phyloP scores from a whole-genome alignment of 2,329 filamentous ascomycete genomes.

The Ophiocordyceps unilateralis region DNA sequence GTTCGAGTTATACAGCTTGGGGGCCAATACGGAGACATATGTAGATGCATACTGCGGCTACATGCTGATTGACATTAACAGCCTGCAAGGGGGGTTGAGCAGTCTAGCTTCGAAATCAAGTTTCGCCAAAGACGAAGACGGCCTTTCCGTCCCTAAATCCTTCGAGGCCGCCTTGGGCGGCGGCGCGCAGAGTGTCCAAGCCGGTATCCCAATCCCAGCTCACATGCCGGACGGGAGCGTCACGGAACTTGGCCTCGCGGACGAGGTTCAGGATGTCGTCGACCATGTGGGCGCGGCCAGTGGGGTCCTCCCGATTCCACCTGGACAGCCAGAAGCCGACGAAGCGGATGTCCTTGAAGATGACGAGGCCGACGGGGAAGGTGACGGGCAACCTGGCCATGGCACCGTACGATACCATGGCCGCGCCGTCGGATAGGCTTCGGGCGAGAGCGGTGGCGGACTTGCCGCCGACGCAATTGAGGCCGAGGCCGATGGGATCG shows the following conservation, averaged over 20 bases:
- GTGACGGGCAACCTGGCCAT: slow-evolving; percentile 81
- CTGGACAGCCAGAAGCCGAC: slow-evolving; percentile 88
- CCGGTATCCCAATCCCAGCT: slow-evolving; percentile 72
- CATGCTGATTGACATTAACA: not conserved
- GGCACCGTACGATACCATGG: slow-evolving; percentile 84
- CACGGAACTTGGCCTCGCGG: slow-evolving; percentile 58
- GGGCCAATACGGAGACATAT: too few species aligned
- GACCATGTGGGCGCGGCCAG: slow-evolving; percentile 64
- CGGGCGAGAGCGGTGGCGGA: slow-evolving; percentile 65
- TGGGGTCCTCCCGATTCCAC: slow-evolving; percentile 64
- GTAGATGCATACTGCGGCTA: not conserved
- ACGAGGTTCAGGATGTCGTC: slow-evolving; percentile 66
- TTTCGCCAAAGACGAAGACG: slow-evolving; percentile 63
- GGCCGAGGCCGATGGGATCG: slow-evolving; percentile 55
- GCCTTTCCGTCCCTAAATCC: slow-evolving; percentile 82
- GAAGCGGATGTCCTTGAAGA: slow-evolving; percentile 84
- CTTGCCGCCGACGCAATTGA: slow-evolving; percentile 92
- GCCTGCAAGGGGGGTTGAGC: not conserved
- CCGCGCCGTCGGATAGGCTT: slow-evolving; percentile 47
- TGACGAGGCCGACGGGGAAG: slow-evolving; percentile 68
- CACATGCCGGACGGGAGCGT: slow-evolving; percentile 68
- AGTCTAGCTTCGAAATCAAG: slow-evolving; percentile 17
- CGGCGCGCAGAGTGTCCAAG: slow-evolving; percentile 47
- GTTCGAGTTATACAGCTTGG: too few species aligned
- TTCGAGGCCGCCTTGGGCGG: slow-evolving; percentile 66